phyloP scores from a whole-genome alignment of 1,284 basidiomycete species.

The Cryptococcus maquisensis region DNA sequence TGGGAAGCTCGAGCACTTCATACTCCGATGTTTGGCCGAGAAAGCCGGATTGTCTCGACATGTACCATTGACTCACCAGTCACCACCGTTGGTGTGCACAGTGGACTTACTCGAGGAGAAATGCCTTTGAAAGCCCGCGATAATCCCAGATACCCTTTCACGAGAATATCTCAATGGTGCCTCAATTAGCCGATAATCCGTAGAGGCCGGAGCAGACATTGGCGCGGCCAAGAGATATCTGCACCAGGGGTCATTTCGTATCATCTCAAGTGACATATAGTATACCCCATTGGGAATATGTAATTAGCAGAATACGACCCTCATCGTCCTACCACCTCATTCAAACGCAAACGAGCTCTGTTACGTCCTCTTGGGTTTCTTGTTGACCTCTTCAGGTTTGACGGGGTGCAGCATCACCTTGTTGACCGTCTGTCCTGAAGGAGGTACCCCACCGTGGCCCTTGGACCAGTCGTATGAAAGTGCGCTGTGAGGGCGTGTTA shows the following conservation, averaged over 20 bases:
- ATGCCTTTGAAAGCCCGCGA: no score
- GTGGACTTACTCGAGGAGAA: no score
- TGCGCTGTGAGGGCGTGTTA: slow-evolving; percentile 45
- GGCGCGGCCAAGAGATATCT: no score
- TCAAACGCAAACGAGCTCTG: background rate
- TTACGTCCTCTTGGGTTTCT: slow-evolving; percentile 27
- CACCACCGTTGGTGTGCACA: no score
- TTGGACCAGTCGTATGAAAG: slow-evolving; percentile 85
- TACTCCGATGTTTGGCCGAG: no score
- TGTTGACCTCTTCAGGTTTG: slow-evolving; percentile 80
- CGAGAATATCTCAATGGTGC: no score
- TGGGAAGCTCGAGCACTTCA: no score
- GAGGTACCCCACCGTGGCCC: slow-evolving; percentile 81
- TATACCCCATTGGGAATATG: background rate
- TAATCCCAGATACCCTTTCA: no score
- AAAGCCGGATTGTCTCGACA: no score
- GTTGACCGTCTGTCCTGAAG: slow-evolving; percentile 61
- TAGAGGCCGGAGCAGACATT: no score
- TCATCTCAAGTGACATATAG: background rate
- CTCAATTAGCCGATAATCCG: no score
- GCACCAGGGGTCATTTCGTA: background rate
- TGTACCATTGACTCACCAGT: no score
- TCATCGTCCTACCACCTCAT: background rate
- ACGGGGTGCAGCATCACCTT: slow-evolving; percentile 86
- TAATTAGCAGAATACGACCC: background rate